Conservation (phyloP, 139 green algal species). For the Dunaliella primolecta region DNA sequence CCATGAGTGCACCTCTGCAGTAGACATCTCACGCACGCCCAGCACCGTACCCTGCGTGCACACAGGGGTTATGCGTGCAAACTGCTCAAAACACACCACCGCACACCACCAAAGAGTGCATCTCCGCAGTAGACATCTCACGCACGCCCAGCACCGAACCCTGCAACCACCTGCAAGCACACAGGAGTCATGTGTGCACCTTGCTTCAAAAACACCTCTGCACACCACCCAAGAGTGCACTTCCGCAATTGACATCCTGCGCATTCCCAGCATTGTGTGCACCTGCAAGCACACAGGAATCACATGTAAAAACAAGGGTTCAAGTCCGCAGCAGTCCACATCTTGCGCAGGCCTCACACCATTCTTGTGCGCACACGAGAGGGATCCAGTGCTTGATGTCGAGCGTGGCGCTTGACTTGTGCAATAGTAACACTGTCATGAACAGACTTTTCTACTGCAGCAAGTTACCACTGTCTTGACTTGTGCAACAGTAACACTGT, state of each 20-base stretch:
- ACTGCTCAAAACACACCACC: conserved; percentile 47
- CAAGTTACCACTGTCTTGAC: no score
- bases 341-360: conserved; percentile 52
- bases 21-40: conserved; percentile 51
- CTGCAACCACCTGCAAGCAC: conserved; percentile 28
- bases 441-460: no score
- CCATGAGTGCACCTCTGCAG: conserved; percentile 45
- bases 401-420: no score
- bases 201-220: conserved; percentile 45
- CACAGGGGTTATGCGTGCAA: no score
- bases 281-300: conserved; percentile 32
- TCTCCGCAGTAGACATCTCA: conserved; percentile 45
- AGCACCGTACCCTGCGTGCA: conserved; percentile 51
- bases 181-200: no score
- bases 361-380: no score
- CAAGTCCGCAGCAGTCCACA: conserved; percentile 33
- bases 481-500: no score
- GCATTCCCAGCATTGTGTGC: conserved; percentile 51
- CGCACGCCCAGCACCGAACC: conserved; percentile 53
- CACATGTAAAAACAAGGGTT: no score
- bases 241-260: conserved; percentile 45
- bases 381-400: no score
- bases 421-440: no score
- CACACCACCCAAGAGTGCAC: conserved; percentile 52
- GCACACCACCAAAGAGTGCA: conserved; percentile 53